Conservation (phyloP, 768 basidiomycete species). For the Hemileccinum impolitum region DNA sequence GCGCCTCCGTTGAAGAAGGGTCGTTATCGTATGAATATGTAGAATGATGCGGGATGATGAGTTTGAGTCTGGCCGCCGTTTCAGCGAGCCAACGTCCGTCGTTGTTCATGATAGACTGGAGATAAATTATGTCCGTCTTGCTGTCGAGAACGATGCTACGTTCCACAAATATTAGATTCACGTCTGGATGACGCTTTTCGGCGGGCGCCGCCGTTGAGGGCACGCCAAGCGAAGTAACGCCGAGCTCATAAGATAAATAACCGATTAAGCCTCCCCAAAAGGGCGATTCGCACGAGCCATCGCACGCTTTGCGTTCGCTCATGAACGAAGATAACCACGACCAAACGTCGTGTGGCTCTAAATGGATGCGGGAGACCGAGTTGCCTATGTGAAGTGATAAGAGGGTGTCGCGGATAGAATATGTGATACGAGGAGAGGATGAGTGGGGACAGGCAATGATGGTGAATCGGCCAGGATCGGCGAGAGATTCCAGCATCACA, state of each 20-base stretch:
- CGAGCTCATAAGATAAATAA: slow-evolving; percentile 77
- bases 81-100: slow-evolving; percentile 62
- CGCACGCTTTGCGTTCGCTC: slow-evolving; percentile 43
- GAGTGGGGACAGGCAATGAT: slow-evolving; percentile 63
- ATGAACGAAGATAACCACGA: slow-evolving; percentile 73
- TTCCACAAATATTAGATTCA: slow-evolving; percentile 75
- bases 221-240: slow-evolving; percentile 53
- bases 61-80: slow-evolving; percentile 29
- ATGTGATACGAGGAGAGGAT: slow-evolving; percentile 54
- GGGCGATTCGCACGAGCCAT: slow-evolving; percentile 53
- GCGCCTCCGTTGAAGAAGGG: slow-evolving; percentile 27
- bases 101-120: slow-evolving; percentile 61
- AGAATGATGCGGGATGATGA: slow-evolving; percentile 10
- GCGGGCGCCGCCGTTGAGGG: slow-evolving; percentile 30
- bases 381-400: slow-evolving; percentile 45
- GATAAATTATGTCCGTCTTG: slow-evolving; percentile 43
- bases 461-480: slow-evolving; percentile 69
- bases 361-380: slow-evolving; percentile 35
- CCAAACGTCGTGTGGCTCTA: slow-evolving; percentile 62
- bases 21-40: slow-evolving; percentile 10
- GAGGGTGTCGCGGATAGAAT: slow-evolving; percentile 47
- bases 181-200: slow-evolving; percentile 57
- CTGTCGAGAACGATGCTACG: slow-evolving; percentile 71
- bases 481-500: slow-evolving; percentile 72
- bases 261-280: slow-evolving; percentile 87